Percentiles rank a stretch among this genome's conserved stretches.
These are phyloP conservation scores for Parathielavia appendiculata DNA, from an alignment of 495 filamentous ascomycete genomes.

Conservation along the genomic window DNA sequence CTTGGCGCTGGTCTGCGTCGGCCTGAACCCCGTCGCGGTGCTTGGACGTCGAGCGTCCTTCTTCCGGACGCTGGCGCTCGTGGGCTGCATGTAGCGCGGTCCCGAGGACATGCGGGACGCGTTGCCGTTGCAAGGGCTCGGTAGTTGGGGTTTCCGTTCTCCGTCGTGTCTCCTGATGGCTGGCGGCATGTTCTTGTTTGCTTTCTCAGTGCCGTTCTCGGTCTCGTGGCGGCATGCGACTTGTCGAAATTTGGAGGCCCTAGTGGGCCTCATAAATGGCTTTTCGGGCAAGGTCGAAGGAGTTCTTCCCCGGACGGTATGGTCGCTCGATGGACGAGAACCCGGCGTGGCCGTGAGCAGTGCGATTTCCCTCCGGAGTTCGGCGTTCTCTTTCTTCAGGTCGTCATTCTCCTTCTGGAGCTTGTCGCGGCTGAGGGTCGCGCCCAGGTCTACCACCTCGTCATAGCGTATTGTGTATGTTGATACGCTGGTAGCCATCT, in stretches of 20 bases:
- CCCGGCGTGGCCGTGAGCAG: background rate
- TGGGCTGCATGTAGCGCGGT: background rate
- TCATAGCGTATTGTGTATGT: background rate
- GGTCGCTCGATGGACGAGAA: background rate
- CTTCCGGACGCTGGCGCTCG: background rate
- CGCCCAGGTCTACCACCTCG: background rate
- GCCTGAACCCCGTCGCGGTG: background rate
- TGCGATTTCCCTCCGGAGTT: background rate
- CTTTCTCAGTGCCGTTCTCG: background rate
- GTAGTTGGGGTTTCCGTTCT: background rate
- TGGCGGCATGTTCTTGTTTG: background rate
- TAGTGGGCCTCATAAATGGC: background rate
- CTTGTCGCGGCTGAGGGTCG: background rate
- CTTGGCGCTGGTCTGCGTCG: no score
- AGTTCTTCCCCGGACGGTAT: background rate
- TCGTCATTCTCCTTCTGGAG: background rate
- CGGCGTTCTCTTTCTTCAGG: background rate
- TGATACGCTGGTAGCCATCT: background rate
- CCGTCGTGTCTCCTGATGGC: background rate
- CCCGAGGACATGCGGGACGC: background rate
- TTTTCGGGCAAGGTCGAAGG: background rate
- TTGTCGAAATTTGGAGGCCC: background rate
- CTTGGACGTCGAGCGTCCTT: background rate
- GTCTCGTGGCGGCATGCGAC: background rate
- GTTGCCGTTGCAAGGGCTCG: background rate